These are phyloP conservation scores for Aspergillus sp. DNA, from an alignment of 2,329 filamentous ascomycete genomes.

Conservation along the genomic window DNA sequence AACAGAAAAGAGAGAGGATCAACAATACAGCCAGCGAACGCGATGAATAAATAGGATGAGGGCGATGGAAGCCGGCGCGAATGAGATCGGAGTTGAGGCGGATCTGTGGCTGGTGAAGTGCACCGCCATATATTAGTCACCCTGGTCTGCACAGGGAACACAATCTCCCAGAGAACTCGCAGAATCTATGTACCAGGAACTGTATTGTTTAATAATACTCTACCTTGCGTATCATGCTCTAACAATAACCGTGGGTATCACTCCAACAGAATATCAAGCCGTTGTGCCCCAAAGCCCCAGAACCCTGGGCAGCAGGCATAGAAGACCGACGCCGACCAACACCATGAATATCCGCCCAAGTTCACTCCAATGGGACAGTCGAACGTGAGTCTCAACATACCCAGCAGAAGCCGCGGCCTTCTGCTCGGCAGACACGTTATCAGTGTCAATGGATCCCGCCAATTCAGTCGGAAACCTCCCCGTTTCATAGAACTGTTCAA, in stretches of 20 bases:
- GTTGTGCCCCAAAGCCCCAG: constrained; percentile 11
- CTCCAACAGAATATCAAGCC: constrained; percentile 1
- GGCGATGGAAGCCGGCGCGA: not conserved
- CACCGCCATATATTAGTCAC: constrained; percentile 22
- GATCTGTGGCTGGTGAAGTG: constrained; percentile 11
- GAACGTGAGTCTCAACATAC: constrained; percentile 36
- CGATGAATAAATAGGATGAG: not conserved
- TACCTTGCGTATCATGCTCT: constrained; percentile 1
- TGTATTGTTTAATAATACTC: not conserved
- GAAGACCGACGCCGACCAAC: constrained; percentile 23
- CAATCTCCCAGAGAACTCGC: too few relatives aligned
- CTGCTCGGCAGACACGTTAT: constrained; percentile 26
- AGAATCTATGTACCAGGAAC: constrained; percentile 3
- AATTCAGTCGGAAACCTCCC: constrained; percentile 70
- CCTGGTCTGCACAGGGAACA: too few relatives aligned
- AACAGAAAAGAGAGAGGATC: not conserved
- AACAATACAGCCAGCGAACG: not conserved
- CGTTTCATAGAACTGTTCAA: constrained; percentile 71
- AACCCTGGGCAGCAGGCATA: constrained; percentile 19
- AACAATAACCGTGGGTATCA: constrained; percentile 4
- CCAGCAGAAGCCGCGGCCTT: constrained; percentile 26
- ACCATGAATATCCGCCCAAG: constrained; percentile 37
- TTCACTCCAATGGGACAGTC: constrained; percentile 34
- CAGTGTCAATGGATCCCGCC: constrained; percentile 40
- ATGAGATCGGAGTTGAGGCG: constrained; percentile 7